Percentiles rank a stretch among this genome's conserved stretches.
These are phyloP conservation scores for Monascus ruber DNA, from an alignment of 2,329 filamentous ascomycete genomes.

Conservation along the genomic window DNA sequence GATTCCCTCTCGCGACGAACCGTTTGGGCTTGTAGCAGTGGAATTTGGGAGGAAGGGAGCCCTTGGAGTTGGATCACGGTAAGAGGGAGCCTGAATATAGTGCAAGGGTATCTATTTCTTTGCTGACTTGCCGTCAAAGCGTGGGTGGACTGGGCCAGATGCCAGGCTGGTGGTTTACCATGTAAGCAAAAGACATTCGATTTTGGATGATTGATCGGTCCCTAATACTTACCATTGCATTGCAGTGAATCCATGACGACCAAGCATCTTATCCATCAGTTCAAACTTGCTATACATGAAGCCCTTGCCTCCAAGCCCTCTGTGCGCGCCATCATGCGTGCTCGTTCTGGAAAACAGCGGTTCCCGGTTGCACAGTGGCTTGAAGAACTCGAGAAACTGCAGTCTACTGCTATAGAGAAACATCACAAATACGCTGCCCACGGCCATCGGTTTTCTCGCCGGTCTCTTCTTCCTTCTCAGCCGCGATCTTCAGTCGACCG, in stretches of 20 bases:
- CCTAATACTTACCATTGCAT: background rate
- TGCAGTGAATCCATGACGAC: slow-evolving; percentile 43
- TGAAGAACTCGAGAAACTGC: slow-evolving; percentile 46
- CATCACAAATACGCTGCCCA: slow-evolving; percentile 25
- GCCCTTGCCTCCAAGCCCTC: slow-evolving; percentile 43
- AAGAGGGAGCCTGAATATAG: background rate
- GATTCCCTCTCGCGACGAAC: slow-evolving; percentile 55
- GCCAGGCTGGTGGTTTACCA: slow-evolving; percentile 55
- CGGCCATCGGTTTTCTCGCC: background rate
- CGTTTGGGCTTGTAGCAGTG: slow-evolving; percentile 54
- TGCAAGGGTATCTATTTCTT: background rate
- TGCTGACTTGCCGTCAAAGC: slow-evolving; percentile 23
- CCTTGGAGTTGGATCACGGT: slow-evolving; percentile 42
- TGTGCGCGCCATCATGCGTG: slow-evolving; percentile 47
- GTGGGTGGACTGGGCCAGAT: slow-evolving; percentile 53
- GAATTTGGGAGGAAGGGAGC: slow-evolving; percentile 54
- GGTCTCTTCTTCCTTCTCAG: too few relatives aligned
- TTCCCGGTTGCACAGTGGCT: slow-evolving; percentile 54
- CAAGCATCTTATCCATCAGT: slow-evolving; percentile 48
- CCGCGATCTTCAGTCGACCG: too few relatives aligned
- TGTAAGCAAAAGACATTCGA: slow-evolving; percentile 15
- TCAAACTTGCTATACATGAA: slow-evolving; percentile 46
- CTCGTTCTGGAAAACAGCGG: slow-evolving; percentile 47
- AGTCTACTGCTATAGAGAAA: slow-evolving; percentile 43
- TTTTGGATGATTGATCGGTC: background rate